Evolutionary conservation across 2,329 filamentous ascomycete species (phyloP).

Genomic region (Fusarium tupiense): DNA sequence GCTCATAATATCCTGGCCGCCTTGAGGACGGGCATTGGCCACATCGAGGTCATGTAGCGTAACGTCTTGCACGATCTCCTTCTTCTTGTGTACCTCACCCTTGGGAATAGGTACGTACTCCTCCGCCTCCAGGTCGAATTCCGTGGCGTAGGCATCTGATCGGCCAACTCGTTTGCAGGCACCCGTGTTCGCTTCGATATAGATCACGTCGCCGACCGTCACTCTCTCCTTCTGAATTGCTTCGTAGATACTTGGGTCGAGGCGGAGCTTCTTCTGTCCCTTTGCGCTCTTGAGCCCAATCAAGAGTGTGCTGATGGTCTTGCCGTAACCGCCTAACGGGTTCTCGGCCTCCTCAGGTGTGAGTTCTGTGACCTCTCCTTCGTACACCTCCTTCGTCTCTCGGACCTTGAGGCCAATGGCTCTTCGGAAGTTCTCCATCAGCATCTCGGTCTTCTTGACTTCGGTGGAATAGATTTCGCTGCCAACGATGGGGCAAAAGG

Average conservation of each 20-base stretch:
- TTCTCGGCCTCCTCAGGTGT: slow-evolving; percentile 99
- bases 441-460: slow-evolving; percentile 98
- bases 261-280: slow-evolving; percentile 95
- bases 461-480: slow-evolving; percentile 98
- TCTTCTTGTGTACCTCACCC: slow-evolving; percentile 99
- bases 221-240: slow-evolving; percentile 99
- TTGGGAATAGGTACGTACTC: slow-evolving; percentile 99
- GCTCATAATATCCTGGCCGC: slow-evolving; percentile 99
- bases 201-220: slow-evolving; percentile 95
- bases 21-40: slow-evolving; percentile 93
- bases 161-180: slow-evolving; percentile 96
- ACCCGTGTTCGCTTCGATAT: slow-evolving; percentile 98
- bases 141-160: slow-evolving; percentile 96
- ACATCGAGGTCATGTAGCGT: slow-evolving; percentile 97
- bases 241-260: slow-evolving; percentile 99
- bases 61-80: slow-evolving; percentile 99
- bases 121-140: slow-evolving; percentile 98
- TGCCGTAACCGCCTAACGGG: slow-evolving; percentile 93
- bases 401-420: slow-evolving; percentile 97
- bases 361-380: slow-evolving; percentile 97
- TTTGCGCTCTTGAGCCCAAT: slow-evolving; percentile 95
- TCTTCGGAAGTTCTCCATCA: slow-evolving; percentile 99
- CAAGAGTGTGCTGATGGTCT: slow-evolving; percentile 95
- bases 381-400: slow-evolving; percentile 99
- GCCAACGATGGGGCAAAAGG: slow-evolving; percentile 97